phyloP scores from a whole-genome alignment of 176 grass and related monocot genomes.

The Lolium perenne region DNA sequence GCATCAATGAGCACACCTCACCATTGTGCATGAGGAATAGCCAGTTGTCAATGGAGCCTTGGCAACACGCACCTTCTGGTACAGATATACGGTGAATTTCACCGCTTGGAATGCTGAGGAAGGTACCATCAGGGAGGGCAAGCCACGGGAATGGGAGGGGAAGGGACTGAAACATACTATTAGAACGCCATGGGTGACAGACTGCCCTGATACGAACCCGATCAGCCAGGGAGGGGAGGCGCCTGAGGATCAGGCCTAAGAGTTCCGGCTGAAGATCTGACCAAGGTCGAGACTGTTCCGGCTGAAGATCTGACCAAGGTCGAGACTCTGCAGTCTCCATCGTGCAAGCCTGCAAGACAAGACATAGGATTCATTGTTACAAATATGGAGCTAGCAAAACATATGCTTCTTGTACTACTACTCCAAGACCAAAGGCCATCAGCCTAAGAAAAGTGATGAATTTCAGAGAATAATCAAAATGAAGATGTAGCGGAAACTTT shows the following conservation, averaged over 20 bases:
- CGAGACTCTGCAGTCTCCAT: neutral
- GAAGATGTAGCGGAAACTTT: no score
- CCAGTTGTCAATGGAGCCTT: neutral
- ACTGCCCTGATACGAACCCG: neutral
- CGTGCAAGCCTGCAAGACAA: neutral
- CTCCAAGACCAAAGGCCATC: neutral
- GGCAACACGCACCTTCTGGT: neutral
- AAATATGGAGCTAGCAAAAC: neutral
- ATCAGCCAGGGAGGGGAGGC: neutral
- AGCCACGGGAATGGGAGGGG: neutral
- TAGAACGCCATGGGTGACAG: constrained; percentile 6
- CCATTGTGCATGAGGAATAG: neutral
- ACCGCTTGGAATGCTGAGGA: constrained; percentile 21
- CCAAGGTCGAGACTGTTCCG: neutral
- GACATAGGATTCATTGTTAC: neutral
- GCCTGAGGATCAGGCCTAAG: neutral
- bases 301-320: constrained; percentile 1
- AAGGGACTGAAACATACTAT: neutral
- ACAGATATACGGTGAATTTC: neutral
- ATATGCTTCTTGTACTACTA: neutral
- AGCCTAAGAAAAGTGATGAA: neutral
- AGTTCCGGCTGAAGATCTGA: constrained; percentile 3
- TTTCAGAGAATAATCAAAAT: no score
- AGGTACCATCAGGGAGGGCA: neutral
- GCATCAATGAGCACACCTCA: neutral